phyloP scores from a whole-genome alignment of 23 red algal genomes.

The Gracilariopsis chorda region DNA sequence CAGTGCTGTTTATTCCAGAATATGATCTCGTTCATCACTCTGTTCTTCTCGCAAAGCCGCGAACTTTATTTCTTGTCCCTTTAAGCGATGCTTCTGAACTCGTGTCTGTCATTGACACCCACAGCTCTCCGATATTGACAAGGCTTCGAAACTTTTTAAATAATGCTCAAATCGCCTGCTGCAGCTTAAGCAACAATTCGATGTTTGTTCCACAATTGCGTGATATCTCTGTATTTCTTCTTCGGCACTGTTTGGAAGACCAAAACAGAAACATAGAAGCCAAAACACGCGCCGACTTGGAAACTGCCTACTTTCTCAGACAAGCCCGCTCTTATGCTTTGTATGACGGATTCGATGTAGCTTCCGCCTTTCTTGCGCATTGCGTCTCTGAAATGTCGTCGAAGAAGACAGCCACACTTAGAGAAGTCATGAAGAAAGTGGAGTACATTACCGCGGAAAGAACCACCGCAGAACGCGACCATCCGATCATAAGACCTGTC shows the following conservation, averaged over 20 bases:
- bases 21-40: conserved; percentile 7
- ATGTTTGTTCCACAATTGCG: not conserved
- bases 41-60: conserved; percentile 24
- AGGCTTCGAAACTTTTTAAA: not conserved
- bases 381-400: not conserved
- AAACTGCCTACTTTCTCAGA: conserved; percentile 5
- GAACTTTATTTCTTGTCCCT: conserved; percentile 24
- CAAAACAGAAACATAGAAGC: not conserved
- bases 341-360: conserved; percentile 20
- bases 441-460: not conserved
- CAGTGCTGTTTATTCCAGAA: conserved; percentile 2
- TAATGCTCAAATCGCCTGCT: not conserved
- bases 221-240: not conserved
- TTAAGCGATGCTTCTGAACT: conserved; percentile 1
- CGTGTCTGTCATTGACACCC: conserved; percentile 1
- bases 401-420: not conserved
- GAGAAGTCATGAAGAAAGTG: conserved; percentile 5
- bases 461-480: not conserved
- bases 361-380: conserved; percentile 6
- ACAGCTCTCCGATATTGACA: not conserved
- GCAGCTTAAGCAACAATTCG: not conserved
- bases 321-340: conserved; percentile 52
- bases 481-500: conserved; percentile 10
- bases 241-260: not conserved
- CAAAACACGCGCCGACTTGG: not conserved